phyloP scores from a whole-genome alignment of 352 stramenopile species.

The Globisporangium carolinianum region DNA sequence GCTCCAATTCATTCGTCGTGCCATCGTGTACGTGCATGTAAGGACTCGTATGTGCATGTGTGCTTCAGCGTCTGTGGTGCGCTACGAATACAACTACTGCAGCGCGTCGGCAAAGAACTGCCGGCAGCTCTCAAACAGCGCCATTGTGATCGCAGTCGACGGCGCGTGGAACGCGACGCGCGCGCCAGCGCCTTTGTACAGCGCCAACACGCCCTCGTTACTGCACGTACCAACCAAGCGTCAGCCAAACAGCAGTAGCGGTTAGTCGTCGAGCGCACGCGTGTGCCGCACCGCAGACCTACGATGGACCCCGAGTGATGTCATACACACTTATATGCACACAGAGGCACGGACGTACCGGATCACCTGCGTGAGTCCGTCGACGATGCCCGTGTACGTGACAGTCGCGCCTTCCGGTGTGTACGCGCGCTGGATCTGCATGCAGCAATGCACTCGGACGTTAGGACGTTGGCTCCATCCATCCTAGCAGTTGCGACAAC shows the following conservation, averaged over 20 bases:
- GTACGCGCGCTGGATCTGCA: conserved; percentile 46
- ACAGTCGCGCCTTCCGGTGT: conserved; percentile 18
- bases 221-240: conserved; percentile 21
- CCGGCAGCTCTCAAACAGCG: conserved; percentile 90
- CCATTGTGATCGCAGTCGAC: conserved; percentile 96
- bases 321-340: too few relatives aligned
- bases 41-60: too few relatives aligned
- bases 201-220: conserved; percentile 79
- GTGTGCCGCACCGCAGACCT: not conserved
- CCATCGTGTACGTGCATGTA: too few relatives aligned
- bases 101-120: conserved; percentile 46
- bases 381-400: conserved; percentile 66
- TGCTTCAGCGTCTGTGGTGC: too few relatives aligned
- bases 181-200: conserved; percentile 94
- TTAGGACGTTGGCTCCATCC: too few relatives aligned
- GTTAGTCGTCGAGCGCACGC: not conserved
- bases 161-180: conserved; percentile 94
- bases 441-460: not conserved
- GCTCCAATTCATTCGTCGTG: too few relatives aligned
- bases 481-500: too few relatives aligned
- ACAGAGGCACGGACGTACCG: conserved; percentile 26
- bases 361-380: conserved; percentile 84
- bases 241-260: not conserved
- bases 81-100: conserved; percentile 11
- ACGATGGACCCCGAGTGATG: too few relatives aligned